These are phyloP conservation scores for Entomophthora muscae DNA, from an alignment of 371 early-diverging fungal genomes.

Conservation along the genomic window DNA sequence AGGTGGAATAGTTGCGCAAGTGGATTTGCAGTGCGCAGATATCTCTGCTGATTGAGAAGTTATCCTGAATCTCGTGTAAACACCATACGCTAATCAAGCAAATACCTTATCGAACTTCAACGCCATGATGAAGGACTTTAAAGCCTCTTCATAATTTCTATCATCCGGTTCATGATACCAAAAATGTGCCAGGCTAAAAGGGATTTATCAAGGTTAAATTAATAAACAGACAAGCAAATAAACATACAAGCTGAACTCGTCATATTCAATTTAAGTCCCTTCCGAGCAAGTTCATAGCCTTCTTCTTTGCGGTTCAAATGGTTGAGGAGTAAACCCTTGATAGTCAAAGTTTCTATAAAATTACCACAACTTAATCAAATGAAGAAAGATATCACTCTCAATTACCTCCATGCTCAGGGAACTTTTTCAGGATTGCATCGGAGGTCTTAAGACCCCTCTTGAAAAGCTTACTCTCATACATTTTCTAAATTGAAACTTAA, in stretches of 20 bases:
- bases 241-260: conserved; percentile 65
- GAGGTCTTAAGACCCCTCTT: conserved; percentile 83
- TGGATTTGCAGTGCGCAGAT: conserved; percentile 75
- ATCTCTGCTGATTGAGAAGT: conserved; percentile 81
- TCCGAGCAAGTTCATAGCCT: conserved; percentile 72
- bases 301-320: conserved; percentile 82
- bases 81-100: not conserved
- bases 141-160: conserved; percentile 84
- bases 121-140: conserved; percentile 80
- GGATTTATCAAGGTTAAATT: too few relatives aligned
- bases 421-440: conserved; percentile 82
- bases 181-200: conserved; percentile 86
- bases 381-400: not conserved
- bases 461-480: conserved; percentile 86
- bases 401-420: conserved; percentile 83
- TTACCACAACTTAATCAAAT: not conserved
- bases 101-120: conserved; percentile 76
- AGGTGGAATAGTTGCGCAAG: conserved; percentile 67
- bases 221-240: not conserved
- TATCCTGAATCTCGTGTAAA: conserved; percentile 28
- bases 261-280: conserved; percentile 61
- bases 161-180: conserved; percentile 82
- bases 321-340: conserved; percentile 84
- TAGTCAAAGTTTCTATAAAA: conserved; percentile 66
- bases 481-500: conserved; percentile 39